Evolutionary conservation across 2,329 filamentous ascomycete genomes (phyloP).

Genomic region (Daldinia sp.): DNA sequence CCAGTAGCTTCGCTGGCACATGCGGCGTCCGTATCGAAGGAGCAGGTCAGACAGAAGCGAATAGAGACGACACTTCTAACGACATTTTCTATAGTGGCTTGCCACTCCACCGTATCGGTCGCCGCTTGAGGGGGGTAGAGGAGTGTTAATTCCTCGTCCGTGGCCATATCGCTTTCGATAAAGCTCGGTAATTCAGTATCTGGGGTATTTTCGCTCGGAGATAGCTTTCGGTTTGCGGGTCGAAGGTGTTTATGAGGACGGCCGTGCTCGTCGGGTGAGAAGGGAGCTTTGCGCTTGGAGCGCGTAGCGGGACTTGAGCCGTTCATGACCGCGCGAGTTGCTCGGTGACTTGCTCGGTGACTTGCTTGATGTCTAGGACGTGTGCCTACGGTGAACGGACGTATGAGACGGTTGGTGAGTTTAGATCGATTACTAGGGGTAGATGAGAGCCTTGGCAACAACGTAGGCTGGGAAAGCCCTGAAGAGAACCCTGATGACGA

Average conservation of each 20-base stretch:
- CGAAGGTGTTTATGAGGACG: slow-evolving; percentile 55
- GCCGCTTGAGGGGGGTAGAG: slow-evolving; percentile 49
- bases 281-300: slow-evolving; percentile 62
- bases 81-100: slow-evolving; percentile 91
- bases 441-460: slow-evolving; percentile 5
- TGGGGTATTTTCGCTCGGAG: slow-evolving; percentile 59
- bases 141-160: slow-evolving; percentile 52
- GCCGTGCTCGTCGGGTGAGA: slow-evolving; percentile 53
- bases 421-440: neutral
- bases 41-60: slow-evolving; percentile 96
- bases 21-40: slow-evolving; percentile 96
- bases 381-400: slow-evolving; percentile 9
- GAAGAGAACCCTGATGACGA: slow-evolving; percentile 12
- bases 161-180: slow-evolving; percentile 50
- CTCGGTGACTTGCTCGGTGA: slow-evolving; percentile 6
- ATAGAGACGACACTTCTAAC: slow-evolving; percentile 98
- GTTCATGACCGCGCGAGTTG: slow-evolving; percentile 52
- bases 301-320: slow-evolving; percentile 52
- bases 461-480: slow-evolving; percentile 5
- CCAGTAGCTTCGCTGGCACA: slow-evolving; percentile 95
- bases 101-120: slow-evolving; percentile 84
- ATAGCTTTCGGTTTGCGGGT: slow-evolving; percentile 58
- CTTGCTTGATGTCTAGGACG: slow-evolving; percentile 9
- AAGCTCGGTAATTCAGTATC: slow-evolving; percentile 47
- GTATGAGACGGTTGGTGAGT: slow-evolving; percentile 7